Percentiles rank a stretch among this genome's conserved stretches.
These are phyloP conservation scores for Fusarium protoensiforme DNA, from an alignment of 2,329 filamentous ascomycete genomes.

Conservation along the genomic window DNA sequence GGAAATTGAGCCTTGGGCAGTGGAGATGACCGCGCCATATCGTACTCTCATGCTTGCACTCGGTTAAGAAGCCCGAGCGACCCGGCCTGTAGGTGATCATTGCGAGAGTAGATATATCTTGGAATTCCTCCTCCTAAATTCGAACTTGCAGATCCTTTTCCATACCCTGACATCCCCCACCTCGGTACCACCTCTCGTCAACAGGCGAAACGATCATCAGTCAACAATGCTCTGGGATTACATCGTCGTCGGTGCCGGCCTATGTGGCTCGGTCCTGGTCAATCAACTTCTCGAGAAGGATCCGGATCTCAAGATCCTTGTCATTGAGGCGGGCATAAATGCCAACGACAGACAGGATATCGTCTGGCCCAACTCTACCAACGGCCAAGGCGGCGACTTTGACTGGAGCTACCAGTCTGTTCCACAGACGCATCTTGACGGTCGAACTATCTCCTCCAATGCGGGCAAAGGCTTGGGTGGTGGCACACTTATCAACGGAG, in stretches of 20 bases:
- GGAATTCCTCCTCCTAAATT: not conserved
- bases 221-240: slow-evolving; percentile 43
- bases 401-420: slow-evolving; percentile 49
- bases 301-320: slow-evolving; percentile 46
- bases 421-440: slow-evolving; percentile 42
- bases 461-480: slow-evolving; percentile 54
- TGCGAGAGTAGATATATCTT: not conserved
- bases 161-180: not conserved
- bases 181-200: not conserved
- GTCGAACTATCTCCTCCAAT: slow-evolving; percentile 36
- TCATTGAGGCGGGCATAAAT: slow-evolving; percentile 52
- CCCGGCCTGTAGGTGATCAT: not conserved
- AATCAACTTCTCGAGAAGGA: slow-evolving; percentile 44
- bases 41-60: not conserved
- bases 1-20: not conserved
- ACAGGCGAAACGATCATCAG: not conserved
- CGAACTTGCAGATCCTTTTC: not conserved
- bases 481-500: slow-evolving; percentile 37
- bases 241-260: slow-evolving; percentile 53
- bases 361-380: slow-evolving; percentile 41
- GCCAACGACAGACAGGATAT: slow-evolving; percentile 41
- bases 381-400: slow-evolving; percentile 42
- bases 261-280: slow-evolving; percentile 50
- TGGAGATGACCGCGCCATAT: not conserved
- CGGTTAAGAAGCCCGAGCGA: not conserved